These are phyloP conservation scores for Crucibulum laeve DNA, from an alignment of 768 basidiomycete genomes.

Conservation along the genomic window DNA sequence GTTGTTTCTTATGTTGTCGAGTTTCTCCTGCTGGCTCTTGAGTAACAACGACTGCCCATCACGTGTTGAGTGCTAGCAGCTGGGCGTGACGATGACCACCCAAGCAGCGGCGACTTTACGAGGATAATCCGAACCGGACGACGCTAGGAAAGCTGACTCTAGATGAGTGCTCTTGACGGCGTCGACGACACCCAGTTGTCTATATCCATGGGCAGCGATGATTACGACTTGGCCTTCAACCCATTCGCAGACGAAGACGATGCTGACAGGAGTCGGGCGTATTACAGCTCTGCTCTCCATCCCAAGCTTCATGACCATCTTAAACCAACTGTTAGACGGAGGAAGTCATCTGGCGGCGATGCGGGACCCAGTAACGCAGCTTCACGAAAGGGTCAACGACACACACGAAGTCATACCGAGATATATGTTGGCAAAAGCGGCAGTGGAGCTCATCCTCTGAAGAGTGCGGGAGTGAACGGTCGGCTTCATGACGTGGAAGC, in stretches of 20 bases:
- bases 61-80: too few species aligned
- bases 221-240: slow-evolving; percentile 20
- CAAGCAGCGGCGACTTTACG: background rate
- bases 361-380: background rate
- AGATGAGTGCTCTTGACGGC: too few species aligned
- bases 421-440: slow-evolving; percentile 8
- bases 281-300: slow-evolving; percentile 26
- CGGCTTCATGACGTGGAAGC: slow-evolving; percentile 24
- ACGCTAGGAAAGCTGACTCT: too few species aligned
- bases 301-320: slow-evolving; percentile 18
- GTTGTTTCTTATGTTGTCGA: too few species aligned
- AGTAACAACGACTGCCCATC: too few species aligned
- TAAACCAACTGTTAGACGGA: slow-evolving; percentile 15
- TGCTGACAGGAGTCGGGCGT: slow-evolving; percentile 9
- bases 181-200: too few species aligned
- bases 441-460: slow-evolving; percentile 17
- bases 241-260: slow-evolving; percentile 17
- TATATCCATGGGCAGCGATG: background rate
- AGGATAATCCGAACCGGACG: too few species aligned
- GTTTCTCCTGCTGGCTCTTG: too few species aligned
- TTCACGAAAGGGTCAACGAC: slow-evolving; percentile 5
- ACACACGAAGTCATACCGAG: slow-evolving; percentile 21
- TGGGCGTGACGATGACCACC: background rate
- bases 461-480: slow-evolving; percentile 15
- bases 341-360: slow-evolving; percentile 15